Conservation (phyloP, 2,329 filamentous ascomycete species). For the Tolypocladium amazonense region DNA sequence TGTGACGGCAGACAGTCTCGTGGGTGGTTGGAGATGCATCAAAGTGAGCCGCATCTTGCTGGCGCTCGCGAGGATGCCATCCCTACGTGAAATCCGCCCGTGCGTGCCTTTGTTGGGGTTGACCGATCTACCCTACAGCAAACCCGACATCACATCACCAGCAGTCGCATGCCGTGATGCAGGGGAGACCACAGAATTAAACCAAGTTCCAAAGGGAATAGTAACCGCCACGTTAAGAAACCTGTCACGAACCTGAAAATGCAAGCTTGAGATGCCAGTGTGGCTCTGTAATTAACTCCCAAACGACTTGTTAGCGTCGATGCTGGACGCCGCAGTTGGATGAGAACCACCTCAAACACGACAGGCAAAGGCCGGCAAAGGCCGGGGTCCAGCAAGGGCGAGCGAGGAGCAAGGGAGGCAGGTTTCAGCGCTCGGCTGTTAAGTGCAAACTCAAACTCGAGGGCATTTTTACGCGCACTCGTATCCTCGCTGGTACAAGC, state of each 20-base stretch:
- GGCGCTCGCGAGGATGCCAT: neutral
- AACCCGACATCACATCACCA: neutral
- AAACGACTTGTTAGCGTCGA: neutral
- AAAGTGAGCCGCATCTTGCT: neutral
- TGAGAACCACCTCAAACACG: neutral
- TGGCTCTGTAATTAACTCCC: neutral
- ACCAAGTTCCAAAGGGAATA: too few relatives aligned
- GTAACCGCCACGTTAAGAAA: neutral
- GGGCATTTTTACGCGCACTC: neutral
- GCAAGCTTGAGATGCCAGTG: too few relatives aligned
- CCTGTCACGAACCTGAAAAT: neutral
- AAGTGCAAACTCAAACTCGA: neutral
- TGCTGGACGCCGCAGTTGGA: neutral
- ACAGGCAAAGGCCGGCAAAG: neutral
- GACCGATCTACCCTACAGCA: neutral
- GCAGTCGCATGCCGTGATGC: neutral
- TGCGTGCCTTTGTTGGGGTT: neutral
- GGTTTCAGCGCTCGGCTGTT: neutral
- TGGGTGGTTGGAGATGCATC: neutral
- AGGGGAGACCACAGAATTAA: too few relatives aligned
- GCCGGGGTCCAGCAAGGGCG: neutral
- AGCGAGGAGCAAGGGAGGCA: neutral
- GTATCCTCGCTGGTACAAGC: too few relatives aligned
- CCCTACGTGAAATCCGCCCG: neutral
- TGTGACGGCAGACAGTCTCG: neutral